Conservation (phyloP, 148 eudicot genomes). For the Dysphania ambrosioides region DNA sequence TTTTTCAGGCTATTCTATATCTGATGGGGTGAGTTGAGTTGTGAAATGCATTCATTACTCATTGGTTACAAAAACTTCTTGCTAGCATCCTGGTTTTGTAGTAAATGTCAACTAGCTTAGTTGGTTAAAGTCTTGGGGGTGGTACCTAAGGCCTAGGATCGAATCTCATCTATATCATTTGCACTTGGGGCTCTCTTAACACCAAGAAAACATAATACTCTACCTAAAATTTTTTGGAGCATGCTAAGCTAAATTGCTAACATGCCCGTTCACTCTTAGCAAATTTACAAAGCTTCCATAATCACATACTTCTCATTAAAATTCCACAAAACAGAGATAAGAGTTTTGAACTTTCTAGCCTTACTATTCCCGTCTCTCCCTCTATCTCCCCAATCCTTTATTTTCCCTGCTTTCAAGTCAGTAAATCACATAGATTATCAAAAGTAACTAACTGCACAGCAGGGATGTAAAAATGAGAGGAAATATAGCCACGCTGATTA, state of each 20-base stretch:
- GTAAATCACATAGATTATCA: not conserved
- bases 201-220: too few relatives aligned
- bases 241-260: not conserved
- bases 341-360: not conserved
- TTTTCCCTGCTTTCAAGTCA: not conserved
- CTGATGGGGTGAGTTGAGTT: not conserved
- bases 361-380: not conserved
- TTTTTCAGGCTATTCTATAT: not conserved
- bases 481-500: not conserved
- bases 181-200: too few relatives aligned
- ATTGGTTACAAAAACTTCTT: too few relatives aligned
- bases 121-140: too few relatives aligned
- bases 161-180: too few relatives aligned
- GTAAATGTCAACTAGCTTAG: too few relatives aligned
- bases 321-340: not conserved
- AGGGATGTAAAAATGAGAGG: not conserved
- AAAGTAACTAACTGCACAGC: not conserved
- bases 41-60: not conserved
- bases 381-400: not conserved
- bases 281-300: not conserved
- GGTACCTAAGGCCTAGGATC: too few relatives aligned
- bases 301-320: not conserved
- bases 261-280: too few relatives aligned
- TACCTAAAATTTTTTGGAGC: not conserved
- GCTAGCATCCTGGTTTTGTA: too few relatives aligned